A percentile compares a stretch with the other conserved stretches of the same genome.
Evolutionary conservation across 1,284 basidiomycete species (phyloP).

Genomic region (Sphaerobolus stellatus): DNA sequence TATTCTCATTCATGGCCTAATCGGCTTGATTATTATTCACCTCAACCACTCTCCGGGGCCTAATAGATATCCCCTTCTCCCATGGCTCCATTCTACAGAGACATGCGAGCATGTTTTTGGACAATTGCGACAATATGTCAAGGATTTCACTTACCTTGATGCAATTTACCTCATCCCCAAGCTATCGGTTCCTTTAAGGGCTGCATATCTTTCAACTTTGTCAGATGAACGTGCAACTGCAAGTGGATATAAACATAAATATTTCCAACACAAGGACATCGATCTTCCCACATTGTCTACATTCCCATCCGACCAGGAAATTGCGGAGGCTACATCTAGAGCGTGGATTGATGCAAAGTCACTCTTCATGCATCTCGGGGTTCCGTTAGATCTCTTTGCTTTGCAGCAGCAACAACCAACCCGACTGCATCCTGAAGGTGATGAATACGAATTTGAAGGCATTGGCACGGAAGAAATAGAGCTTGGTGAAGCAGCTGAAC

Average conservation of each 20-base stretch:
- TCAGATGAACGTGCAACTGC: conserved; percentile 11
- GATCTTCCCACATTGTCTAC: conserved; percentile 14
- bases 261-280: conserved; percentile 16
- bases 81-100: conserved; percentile 40
- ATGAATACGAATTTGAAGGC: not conserved
- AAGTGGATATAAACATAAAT: conserved; percentile 21
- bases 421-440: conserved; percentile 1
- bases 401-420: not conserved
- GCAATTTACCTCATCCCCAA: conserved; percentile 35
- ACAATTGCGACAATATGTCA: conserved; percentile 28
- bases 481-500: not conserved
- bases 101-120: conserved; percentile 39
- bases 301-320: conserved; percentile 15
- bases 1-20: conserved; percentile 31
- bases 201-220: conserved; percentile 8
- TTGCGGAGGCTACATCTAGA: not conserved
- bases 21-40: conserved; percentile 34
- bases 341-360: conserved; percentile 17
- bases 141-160: conserved; percentile 38
- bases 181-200: conserved; percentile 15
- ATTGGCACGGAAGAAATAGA: not conserved
- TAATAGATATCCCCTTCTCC: conserved; percentile 30
- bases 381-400: not conserved
- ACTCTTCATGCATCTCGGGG: conserved; percentile 11
- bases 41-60: conserved; percentile 27